Evolutionary conservation across 2,329 filamentous ascomycete genomes (phyloP).

Genomic region (Diplodia scrobiculata): DNA sequence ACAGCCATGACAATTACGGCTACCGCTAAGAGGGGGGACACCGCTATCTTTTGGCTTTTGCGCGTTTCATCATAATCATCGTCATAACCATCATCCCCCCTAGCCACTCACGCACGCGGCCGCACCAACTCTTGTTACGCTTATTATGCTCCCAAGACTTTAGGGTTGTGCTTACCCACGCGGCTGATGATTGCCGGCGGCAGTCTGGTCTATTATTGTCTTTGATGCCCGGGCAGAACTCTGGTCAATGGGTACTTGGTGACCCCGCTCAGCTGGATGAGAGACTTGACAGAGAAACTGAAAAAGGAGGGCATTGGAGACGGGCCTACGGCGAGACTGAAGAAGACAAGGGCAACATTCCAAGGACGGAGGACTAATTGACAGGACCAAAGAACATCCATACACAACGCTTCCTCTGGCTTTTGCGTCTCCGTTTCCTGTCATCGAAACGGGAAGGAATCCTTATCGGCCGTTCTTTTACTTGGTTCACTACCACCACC

Average conservation of each 20-base stretch:
- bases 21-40: neutral
- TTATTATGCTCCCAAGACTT: neutral
- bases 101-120: constrained; percentile 10
- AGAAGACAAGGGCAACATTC: neutral
- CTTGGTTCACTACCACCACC: neutral
- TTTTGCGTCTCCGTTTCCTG: neutral
- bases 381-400: neutral
- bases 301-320: neutral
- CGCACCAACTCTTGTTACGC: neutral
- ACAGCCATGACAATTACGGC: constrained; percentile 8
- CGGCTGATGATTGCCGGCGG: constrained; percentile 21
- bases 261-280: neutral
- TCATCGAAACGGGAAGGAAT: neutral
- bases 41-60: constrained; percentile 1
- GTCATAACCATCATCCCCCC: neutral
- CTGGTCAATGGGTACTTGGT: neutral
- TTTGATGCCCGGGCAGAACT: neutral
- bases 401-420: neutral
- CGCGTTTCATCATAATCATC: constrained; percentile 13
- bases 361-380: neutral
- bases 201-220: neutral
- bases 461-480: neutral
- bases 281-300: neutral
- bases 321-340: neutral
- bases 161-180: constrained; percentile 1